Percentiles rank a stretch among this genome's conserved stretches.
Evolutionary conservation across 2,329 filamentous ascomycete species (phyloP).

Genomic region (Fusarium siculi): DNA sequence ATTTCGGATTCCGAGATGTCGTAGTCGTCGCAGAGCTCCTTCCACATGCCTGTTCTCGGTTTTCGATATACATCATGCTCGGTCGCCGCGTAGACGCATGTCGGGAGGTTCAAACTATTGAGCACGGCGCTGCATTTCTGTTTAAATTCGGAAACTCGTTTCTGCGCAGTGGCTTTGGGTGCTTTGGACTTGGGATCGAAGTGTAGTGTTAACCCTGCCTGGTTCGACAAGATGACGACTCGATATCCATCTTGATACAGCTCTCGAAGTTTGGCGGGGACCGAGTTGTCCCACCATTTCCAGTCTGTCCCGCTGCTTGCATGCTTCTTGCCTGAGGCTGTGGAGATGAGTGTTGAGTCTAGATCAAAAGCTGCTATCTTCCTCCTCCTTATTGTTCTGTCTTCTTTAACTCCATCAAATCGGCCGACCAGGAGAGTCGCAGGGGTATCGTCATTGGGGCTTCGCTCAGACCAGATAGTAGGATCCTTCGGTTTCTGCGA

Average conservation of each 20-base stretch:
- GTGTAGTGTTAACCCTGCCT: constrained; percentile 82
- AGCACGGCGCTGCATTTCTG: constrained; percentile 78
- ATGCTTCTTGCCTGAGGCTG: constrained; percentile 84
- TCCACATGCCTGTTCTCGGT: constrained; percentile 91
- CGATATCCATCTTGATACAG: constrained; percentile 78
- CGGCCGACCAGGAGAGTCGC: constrained; percentile 79
- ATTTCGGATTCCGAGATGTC: constrained; percentile 66
- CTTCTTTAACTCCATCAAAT: constrained; percentile 63
- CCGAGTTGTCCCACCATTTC: constrained; percentile 88
- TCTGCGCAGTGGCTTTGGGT: constrained; percentile 68
- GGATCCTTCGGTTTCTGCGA: constrained; percentile 86
- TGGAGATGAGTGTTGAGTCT: constrained; percentile 87
- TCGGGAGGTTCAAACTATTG: constrained; percentile 76
- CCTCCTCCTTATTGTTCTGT: constrained; percentile 50
- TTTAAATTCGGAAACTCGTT: constrained; percentile 83
- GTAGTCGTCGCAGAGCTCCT: constrained; percentile 67
- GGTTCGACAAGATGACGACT: constrained; percentile 87
- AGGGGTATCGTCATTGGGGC: constrained; percentile 59
- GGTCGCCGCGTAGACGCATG: constrained; percentile 87
- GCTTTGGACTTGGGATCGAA: constrained; percentile 73
- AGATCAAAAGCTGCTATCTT: constrained; percentile 80
- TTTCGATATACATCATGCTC: constrained; percentile 85
- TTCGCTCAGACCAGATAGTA: constrained; percentile 76
- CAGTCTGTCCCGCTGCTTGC: constrained; percentile 79
- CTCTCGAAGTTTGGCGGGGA: constrained; percentile 74